Evolutionary conservation across 768 basidiomycete genomes (phyloP).

Genomic region (Exidia glandulosa): DNA sequence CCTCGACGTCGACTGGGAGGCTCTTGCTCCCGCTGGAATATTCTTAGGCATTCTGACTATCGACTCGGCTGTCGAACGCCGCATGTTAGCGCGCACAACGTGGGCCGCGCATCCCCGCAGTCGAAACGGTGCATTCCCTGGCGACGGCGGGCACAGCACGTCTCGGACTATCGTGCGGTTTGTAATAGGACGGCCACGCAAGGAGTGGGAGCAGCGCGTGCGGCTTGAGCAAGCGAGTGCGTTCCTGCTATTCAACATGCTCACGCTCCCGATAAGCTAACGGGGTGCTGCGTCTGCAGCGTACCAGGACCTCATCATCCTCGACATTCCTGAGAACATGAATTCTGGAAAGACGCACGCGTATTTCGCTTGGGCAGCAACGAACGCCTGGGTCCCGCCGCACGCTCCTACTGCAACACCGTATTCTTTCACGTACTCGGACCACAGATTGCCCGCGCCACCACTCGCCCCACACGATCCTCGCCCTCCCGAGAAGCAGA

Average conservation of each 20-base stretch:
- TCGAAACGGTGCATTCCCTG: constrained; percentile 56
- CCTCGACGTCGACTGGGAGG: constrained; percentile 34
- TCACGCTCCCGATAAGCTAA: background rate
- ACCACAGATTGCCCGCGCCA: constrained; percentile 42
- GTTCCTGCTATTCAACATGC: constrained; percentile 19
- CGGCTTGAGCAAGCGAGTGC: constrained; percentile 84
- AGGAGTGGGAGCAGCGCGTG: constrained; percentile 68
- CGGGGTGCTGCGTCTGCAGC: constrained; percentile 28
- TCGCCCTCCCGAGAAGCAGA: constrained; percentile 41
- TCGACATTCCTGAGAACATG: constrained; percentile 89
- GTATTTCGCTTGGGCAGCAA: constrained; percentile 88
- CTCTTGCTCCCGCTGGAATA: constrained; percentile 71
- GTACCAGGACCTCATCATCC: constrained; percentile 76
- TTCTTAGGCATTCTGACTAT: constrained; percentile 86
- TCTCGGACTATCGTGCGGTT: constrained; percentile 83
- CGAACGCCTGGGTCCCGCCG: constrained; percentile 84
- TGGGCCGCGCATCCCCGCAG: constrained; percentile 82
- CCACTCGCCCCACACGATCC: constrained; percentile 65
- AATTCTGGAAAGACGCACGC: constrained; percentile 87
- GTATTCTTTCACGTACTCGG: constrained; percentile 51
- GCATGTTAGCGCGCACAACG: constrained; percentile 78
- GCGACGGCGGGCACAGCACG: constrained; percentile 62
- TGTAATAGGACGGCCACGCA: constrained; percentile 74
- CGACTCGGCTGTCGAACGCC: constrained; percentile 72
- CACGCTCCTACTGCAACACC: constrained; percentile 39